These are phyloP conservation scores for Staphylotrichum longicolle DNA, from an alignment of 495 filamentous ascomycete species.

Conservation along the genomic window DNA sequence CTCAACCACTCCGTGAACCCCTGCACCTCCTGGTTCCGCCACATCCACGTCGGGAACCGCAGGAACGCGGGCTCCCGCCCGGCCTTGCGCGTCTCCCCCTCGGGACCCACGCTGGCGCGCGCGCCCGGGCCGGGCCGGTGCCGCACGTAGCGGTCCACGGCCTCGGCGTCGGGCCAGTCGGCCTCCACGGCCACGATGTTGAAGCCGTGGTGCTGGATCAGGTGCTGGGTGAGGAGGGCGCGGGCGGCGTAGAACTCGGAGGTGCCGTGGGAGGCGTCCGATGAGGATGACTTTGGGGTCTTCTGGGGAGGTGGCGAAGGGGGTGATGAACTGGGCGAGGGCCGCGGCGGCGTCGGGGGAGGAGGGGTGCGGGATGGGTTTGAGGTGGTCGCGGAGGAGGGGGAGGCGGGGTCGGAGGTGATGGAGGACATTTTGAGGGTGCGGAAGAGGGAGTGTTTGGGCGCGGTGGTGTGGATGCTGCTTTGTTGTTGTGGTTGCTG, in stretches of 20 bases:
- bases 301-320: neutral
- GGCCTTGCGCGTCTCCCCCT: slow-evolving; percentile 16
- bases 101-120: slow-evolving; percentile 30
- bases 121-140: slow-evolving; percentile 38
- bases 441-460: neutral
- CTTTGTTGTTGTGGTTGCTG: neutral
- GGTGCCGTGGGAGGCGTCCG: slow-evolving; percentile 58
- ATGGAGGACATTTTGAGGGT: slow-evolving; percentile 13
- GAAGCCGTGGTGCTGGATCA: slow-evolving; percentile 54
- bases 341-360: neutral
- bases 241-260: slow-evolving; percentile 59
- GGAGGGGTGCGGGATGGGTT: slow-evolving; percentile 11
- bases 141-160: slow-evolving; percentile 57
- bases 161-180: slow-evolving; percentile 60
- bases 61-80: slow-evolving; percentile 46
- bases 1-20: slow-evolving; percentile 59
- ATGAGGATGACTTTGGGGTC: slow-evolving; percentile 48
- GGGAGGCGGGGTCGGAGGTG: slow-evolving; percentile 7
- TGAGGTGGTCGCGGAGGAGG: slow-evolving; percentile 15
- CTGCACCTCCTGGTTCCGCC: slow-evolving; percentile 57
- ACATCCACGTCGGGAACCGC: slow-evolving; percentile 63
- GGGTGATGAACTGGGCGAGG: slow-evolving; percentile 2
- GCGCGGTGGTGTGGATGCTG: neutral
- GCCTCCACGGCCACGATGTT: slow-evolving; percentile 57
- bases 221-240: slow-evolving; percentile 54